A percentile compares a stretch with the other conserved stretches of the same genome.
Conservation (phyloP, 768 basidiomycete genomes). For the Phlegmacium glaucopus region DNA sequence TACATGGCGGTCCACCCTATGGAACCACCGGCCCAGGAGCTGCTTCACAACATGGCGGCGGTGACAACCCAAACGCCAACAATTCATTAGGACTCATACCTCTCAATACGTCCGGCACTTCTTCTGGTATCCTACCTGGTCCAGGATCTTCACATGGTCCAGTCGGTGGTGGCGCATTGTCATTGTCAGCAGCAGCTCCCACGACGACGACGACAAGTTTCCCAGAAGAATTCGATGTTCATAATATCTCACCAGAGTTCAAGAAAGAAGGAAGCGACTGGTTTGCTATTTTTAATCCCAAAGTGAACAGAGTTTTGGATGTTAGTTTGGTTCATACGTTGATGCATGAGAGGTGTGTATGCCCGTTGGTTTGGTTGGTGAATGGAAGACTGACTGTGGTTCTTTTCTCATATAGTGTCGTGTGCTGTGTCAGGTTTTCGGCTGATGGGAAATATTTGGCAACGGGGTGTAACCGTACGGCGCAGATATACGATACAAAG, state of each 20-base stretch:
- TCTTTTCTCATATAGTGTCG: constrained; percentile 47
- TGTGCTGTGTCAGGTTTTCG: constrained; percentile 93
- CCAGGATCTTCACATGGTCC: background rate
- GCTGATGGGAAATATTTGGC: constrained; percentile 89
- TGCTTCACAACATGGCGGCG: constrained; percentile 9
- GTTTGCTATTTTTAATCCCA: constrained; percentile 83
- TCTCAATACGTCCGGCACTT: background rate
- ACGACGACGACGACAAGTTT: constrained; percentile 22
- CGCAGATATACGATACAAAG: constrained; percentile 93
- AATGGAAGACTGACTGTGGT: background rate
- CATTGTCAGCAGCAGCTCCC: too few relatives aligned
- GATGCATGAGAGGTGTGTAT: constrained; percentile 71
- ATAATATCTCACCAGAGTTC: constrained; percentile 45
- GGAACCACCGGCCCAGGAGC: background rate
- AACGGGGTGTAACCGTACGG: constrained; percentile 90
- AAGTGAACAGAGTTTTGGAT: constrained; percentile 67
- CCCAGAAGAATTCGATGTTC: constrained; percentile 43
- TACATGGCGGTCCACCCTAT: background rate
- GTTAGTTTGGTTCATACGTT: constrained; percentile 77
- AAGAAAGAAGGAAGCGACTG: constrained; percentile 77
- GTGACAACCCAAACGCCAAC: constrained; percentile 17
- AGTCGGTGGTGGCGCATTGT: background rate
- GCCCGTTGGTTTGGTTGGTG: too few relatives aligned
- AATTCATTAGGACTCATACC: constrained; percentile 6
- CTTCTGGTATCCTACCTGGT: background rate